phyloP scores from a whole-genome alignment of 2,329 filamentous ascomycete species.

The Ophiostoma himal-ulmi region DNA sequence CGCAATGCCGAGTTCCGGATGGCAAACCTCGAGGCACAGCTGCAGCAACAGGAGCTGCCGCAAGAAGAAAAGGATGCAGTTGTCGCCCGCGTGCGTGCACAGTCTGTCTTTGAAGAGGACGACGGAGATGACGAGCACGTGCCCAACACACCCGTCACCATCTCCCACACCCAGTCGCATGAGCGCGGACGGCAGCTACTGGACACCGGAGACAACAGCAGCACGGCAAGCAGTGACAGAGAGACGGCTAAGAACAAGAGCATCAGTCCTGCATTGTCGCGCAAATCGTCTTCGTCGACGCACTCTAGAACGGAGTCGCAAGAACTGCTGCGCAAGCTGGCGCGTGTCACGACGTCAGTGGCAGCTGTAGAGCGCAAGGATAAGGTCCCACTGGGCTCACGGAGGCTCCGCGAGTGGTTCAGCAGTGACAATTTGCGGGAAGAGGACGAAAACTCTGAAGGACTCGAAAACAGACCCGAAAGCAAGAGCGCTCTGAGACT shows the following conservation, averaged over 20 bases:
- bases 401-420: neutral
- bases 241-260: slow-evolving; percentile 12
- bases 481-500: slow-evolving; percentile 28
- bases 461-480: neutral
- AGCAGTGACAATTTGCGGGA: slow-evolving; percentile 16
- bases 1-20: slow-evolving; percentile 39
- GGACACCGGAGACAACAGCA: neutral
- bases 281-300: slow-evolving; percentile 23
- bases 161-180: slow-evolving; percentile 31
- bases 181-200: slow-evolving; percentile 20
- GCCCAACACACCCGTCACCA: neutral
- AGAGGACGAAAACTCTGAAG: neutral
- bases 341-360: slow-evolving; percentile 33
- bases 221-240: slow-evolving; percentile 23
- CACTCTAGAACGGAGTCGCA: slow-evolving; percentile 38
- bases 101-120: neutral
- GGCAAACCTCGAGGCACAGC: slow-evolving; percentile 30
- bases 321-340: slow-evolving; percentile 46
- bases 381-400: neutral
- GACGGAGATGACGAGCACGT: slow-evolving; percentile 30
- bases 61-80: slow-evolving; percentile 10
- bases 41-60: slow-evolving; percentile 27
- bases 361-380: slow-evolving; percentile 17
- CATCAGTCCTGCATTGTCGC: slow-evolving; percentile 23
- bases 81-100: neutral